These are phyloP conservation scores for Boletus sp. DNA, from an alignment of 768 basidiomycete species.

Conservation along the genomic window DNA sequence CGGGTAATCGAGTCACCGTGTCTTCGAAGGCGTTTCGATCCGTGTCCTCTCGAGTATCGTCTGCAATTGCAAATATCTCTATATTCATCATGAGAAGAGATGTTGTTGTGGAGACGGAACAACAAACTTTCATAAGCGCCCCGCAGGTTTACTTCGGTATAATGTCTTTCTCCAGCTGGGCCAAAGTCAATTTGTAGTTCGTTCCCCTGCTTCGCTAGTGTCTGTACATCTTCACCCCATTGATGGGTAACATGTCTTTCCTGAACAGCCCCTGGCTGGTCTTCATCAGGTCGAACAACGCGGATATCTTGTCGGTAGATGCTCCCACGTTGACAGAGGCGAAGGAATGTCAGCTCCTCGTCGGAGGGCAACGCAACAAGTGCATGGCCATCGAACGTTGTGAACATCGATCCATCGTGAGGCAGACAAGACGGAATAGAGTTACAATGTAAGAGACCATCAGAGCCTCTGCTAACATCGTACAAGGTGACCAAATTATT, in stretches of 20 bases:
- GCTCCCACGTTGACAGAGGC: slow-evolving; percentile 47
- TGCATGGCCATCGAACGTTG: slow-evolving; percentile 32
- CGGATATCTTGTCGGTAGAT: slow-evolving; percentile 44
- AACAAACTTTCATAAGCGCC: slow-evolving; percentile 55
- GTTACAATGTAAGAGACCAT: slow-evolving; percentile 44
- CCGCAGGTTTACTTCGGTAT: slow-evolving; percentile 47
- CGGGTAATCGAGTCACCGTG: slow-evolving; percentile 51
- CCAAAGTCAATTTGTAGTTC: slow-evolving; percentile 39
- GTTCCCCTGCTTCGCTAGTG: slow-evolving; percentile 31
- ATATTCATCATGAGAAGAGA: slow-evolving; percentile 15
- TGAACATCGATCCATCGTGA: slow-evolving; percentile 22
- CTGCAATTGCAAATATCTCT: slow-evolving; percentile 42
- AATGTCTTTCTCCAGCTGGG: slow-evolving; percentile 45
- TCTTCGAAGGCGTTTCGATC: slow-evolving; percentile 44
- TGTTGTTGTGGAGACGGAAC: background rate
- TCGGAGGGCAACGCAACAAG: slow-evolving; percentile 31
- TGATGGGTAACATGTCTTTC: slow-evolving; percentile 19
- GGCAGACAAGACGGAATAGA: slow-evolving; percentile 42
- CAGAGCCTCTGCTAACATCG: slow-evolving; percentile 47
- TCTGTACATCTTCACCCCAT: slow-evolving; percentile 42
- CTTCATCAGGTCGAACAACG: slow-evolving; percentile 11
- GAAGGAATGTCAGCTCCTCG: slow-evolving; percentile 39
- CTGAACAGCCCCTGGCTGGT: slow-evolving; percentile 2
- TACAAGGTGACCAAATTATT: slow-evolving; percentile 64
- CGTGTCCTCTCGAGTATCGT: slow-evolving; percentile 30